Conservation (phyloP, 164 flowering plant genomes). For the Sextonia rubra region DNA sequence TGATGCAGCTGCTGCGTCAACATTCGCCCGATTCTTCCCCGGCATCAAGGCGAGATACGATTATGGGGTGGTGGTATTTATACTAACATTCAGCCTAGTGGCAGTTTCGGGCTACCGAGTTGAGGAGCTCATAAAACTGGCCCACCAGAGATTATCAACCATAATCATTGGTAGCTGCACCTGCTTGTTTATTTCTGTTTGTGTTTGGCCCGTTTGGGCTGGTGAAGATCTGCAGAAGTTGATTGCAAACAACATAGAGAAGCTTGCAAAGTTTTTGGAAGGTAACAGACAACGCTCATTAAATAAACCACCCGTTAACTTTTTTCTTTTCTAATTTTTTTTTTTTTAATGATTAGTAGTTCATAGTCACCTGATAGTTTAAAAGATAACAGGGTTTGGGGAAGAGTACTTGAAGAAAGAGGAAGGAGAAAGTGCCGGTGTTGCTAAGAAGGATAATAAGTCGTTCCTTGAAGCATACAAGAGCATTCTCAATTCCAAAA, state of each 20-base stretch:
- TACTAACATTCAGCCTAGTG: constrained; percentile 71
- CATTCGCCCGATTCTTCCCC: constrained; percentile 67
- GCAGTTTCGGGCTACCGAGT: constrained; percentile 66
- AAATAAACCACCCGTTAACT: too few species aligned
- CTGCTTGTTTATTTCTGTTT: constrained; percentile 47
- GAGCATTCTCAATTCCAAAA: constrained; percentile 58
- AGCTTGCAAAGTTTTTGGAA: constrained; percentile 62
- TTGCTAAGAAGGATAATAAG: constrained; percentile 30
- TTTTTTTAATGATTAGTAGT: too few species aligned
- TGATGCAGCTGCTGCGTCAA: constrained; percentile 46
- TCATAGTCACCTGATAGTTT: not conserved
- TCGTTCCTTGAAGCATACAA: constrained; percentile 48
- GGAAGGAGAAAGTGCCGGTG: constrained; percentile 17
- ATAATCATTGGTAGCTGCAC: constrained; percentile 51
- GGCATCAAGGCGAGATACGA: constrained; percentile 63
- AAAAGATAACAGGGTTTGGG: constrained; percentile 47
- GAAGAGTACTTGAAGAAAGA: constrained; percentile 37
- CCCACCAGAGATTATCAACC: constrained; percentile 57
- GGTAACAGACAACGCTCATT: constrained; percentile 28
- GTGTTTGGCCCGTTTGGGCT: constrained; percentile 81
- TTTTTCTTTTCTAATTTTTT: too few species aligned
- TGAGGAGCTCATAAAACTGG: constrained; percentile 47
- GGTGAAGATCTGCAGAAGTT: constrained; percentile 75
- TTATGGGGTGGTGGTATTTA: constrained; percentile 69
- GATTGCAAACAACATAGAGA: constrained; percentile 56